These are phyloP conservation scores for Trypanosomatidae sp. DNA, from an alignment of 208 protist genomes.

Conservation along the genomic window DNA sequence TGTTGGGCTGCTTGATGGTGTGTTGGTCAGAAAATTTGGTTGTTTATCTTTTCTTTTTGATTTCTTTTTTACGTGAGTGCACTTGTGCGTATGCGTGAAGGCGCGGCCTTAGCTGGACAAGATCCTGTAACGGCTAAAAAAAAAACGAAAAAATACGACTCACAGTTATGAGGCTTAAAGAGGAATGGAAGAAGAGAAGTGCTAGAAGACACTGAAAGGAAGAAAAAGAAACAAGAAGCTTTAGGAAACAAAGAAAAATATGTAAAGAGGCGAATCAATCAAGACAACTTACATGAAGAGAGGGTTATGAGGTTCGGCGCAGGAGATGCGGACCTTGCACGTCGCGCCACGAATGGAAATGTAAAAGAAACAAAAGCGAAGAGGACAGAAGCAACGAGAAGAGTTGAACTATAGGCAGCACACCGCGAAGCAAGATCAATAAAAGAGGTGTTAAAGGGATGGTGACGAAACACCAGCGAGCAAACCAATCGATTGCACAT, in stretches of 20 bases:
- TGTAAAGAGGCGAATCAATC: too few species aligned
- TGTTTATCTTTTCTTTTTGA: slow-evolving; percentile 4
- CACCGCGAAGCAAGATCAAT: too few species aligned
- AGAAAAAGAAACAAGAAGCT: not conserved
- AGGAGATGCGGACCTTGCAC: too few species aligned
- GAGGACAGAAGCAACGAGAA: not conserved
- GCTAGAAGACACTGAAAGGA: not conserved
- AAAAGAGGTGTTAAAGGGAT: not conserved
- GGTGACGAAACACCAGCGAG: not conserved
- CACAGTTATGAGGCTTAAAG: not conserved
- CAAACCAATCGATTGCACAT: not conserved
- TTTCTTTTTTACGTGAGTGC: not conserved
- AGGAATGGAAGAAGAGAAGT: not conserved
- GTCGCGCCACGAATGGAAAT: too few species aligned
- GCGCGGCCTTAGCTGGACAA: too few species aligned
- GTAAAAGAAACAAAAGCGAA: too few species aligned
- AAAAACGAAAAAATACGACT: not conserved
- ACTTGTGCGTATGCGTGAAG: not conserved
- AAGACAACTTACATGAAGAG: too few species aligned
- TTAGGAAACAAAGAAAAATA: not conserved
- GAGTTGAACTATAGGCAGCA: not conserved
- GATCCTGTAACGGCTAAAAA: not conserved
- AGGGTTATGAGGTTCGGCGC: too few species aligned
- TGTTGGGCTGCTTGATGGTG: too few species aligned
- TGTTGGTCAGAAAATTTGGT: too few species aligned